Base-by-base conservation (phyloP, 2,329 filamentous ascomycete genomes). In the Phoma sp. region DNA sequence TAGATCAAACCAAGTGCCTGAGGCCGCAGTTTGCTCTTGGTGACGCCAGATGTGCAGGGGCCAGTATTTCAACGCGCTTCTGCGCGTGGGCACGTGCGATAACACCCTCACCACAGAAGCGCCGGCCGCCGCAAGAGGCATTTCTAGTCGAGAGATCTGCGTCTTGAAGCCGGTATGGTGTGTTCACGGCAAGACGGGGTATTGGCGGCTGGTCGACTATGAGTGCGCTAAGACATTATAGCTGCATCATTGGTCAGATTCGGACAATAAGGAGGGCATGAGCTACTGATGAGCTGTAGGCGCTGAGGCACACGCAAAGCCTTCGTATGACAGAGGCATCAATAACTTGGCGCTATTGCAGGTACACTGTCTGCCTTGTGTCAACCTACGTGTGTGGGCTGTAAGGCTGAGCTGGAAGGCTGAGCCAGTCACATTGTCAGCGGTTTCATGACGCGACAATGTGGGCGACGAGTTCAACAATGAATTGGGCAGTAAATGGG, bases 1-100 rank as follows among this genome's bases (percentile, higher is more conserved):
- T 59, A 58, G 57, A 47, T 61, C 58, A 60, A 58, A 53, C 49
- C 57, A 32, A 46, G 42, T 67, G 62, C 67, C 66, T 68, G 47
- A 66, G 64, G 64, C 64, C 47, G 47, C 52, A 49, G 44, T 61
- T 18, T 18, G 18, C 57, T 57, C 54, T 27, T 33, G 23, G 43
- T 42, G 37, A 47, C 36, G 36, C 36, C 42, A 40, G 36, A 14
- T 27, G 27, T 33, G 51, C 51, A 47, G 45, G 52, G 52, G 41
- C 52, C 52, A 32, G 27, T 10, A 46, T 33, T n/a, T 14, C 35
- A 32, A 29, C 52, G 52, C 45, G 52, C 33, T 35, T 9, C 33
- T 23, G 7, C 29, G 41, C 52, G 52, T 55, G 46, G 38, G 46
- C 52, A 55, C 52, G 52, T 55, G 52, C 36, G 7, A 24, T 1